Evolutionary conservation across 805 yeast genomes (phyloP), one percentile per base, ranked within the genome.

Genomic region (Kuraishia piskuri): DNA sequence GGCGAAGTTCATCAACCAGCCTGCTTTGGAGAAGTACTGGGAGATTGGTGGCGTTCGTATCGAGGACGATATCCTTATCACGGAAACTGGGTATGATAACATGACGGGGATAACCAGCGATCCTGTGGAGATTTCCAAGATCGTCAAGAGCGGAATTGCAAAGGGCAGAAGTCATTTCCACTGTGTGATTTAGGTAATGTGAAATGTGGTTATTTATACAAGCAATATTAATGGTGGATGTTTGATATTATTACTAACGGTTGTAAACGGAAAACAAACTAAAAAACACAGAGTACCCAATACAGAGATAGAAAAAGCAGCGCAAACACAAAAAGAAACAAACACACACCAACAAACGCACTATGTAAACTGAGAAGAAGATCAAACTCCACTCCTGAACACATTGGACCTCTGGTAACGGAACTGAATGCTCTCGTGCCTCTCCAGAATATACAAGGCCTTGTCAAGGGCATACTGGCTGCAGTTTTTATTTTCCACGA

Each of bases 21-120:
- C 79, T 0, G 82, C 86, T 6, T 73, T 92, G 56, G 83, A 88
- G 53, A 83, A 80, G 62, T 92, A 90, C 68, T 80, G 86, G 85
- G 80, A 85, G 59, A 81, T 94, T 54, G 99, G 99, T n/a, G 99
- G 99, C 48, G 97, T 92, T 5, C 82, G 99, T 68, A 90, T 92
- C 54, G 99, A 92, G 69, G 99, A 92, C 65, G 97, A 92, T 64
- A 78, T 94, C 46, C 71, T 89, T 48, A 85, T 92, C 26, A 88
- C 96, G 1, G 75, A 76, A 50, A 72, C 70, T 52, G 98, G 98
- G 0, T 82, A 69, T 63, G 96, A 90, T 63, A 87, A 88, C 61
- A 72, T 92, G 52, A 92, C 97, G 1, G 77, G 79, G 24, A 82
- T 92, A 52, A 89, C 97, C 1, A 84, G 86, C 54, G 96, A 94